A percentile compares a stretch with the other conserved stretches of the same genome.
phyloP scores from a whole-genome alignment of 371 early-diverging fungal genomes.

The Apophysomyces ossiformis region DNA sequence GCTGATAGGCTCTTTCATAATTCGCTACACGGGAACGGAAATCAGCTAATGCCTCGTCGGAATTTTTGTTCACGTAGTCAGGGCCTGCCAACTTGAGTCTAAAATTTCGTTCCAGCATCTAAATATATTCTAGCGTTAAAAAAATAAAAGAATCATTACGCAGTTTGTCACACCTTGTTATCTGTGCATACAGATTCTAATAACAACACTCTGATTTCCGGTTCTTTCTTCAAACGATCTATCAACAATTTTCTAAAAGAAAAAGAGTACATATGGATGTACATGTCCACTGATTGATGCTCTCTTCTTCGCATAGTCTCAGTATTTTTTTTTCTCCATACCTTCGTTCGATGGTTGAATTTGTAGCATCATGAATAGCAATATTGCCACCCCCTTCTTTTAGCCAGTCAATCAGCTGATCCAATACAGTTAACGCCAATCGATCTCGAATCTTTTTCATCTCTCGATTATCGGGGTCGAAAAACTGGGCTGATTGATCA shows the following conservation, averaged over 20 bases:
- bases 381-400: constrained; percentile 70
- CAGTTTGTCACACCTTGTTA: constrained; percentile 29
- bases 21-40: constrained; percentile 77
- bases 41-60: constrained; percentile 71
- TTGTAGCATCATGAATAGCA: constrained; percentile 91
- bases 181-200: constrained; percentile 85
- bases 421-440: constrained; percentile 78
- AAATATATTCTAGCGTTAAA: constrained; percentile 13
- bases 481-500: constrained; percentile 67
- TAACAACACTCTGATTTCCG: constrained; percentile 58
- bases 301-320: too few species aligned
- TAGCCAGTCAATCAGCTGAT: constrained; percentile 83
- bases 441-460: constrained; percentile 73
- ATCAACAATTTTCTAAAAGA: constrained; percentile 57
- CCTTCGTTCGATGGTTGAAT: constrained; percentile 80
- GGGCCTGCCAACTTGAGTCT: constrained; percentile 82
- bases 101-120: constrained; percentile 77
- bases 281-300: neutral
- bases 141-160: neutral
- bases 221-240: constrained; percentile 63
- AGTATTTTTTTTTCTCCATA: constrained; percentile 10
- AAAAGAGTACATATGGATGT: neutral
- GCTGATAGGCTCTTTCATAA: constrained; percentile 84
- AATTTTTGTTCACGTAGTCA: constrained; percentile 78
- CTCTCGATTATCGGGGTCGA: constrained; percentile 78